A percentile compares a stretch with the other conserved stretches of the same genome.
Evolutionary conservation across 257 asterid genomes (phyloP).

Genomic region (Jaltomata sinuosa): DNA sequence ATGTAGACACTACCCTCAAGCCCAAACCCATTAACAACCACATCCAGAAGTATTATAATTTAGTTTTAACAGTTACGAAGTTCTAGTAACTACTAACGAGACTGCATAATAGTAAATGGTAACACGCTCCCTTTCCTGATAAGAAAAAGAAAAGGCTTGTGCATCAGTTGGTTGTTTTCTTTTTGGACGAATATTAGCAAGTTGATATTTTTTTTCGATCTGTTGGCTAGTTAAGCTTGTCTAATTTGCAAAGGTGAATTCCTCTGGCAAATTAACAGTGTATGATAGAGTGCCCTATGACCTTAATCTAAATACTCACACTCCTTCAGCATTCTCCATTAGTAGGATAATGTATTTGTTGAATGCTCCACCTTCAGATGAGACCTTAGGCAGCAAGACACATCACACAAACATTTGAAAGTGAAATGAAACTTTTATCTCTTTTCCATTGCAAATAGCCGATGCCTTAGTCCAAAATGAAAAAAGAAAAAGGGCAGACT

Average conservation of each 20-base stretch:
- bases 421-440: not conserved
- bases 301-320: not conserved
- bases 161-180: not conserved
- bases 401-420: not conserved
- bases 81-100: not conserved
- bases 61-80: not conserved
- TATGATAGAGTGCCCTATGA: not conserved
- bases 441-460: not conserved
- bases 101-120: not conserved
- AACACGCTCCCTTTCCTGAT: not conserved
- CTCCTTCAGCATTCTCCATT: not conserved
- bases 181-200: not conserved
- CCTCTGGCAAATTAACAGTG: not conserved
- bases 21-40: not conserved
- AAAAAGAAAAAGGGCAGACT: not conserved
- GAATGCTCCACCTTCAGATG: not conserved
- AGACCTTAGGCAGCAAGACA: not conserved
- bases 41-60: not conserved
- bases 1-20: not conserved
- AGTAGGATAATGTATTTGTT: not conserved
- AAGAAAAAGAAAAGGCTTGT: not conserved
- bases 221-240: not conserved
- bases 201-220: not conserved
- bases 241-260: not conserved
- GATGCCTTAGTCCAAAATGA: not conserved